Evolutionary conservation across 495 filamentous ascomycete species (phyloP).

Genomic region (Aspergillus egyptiacus): DNA sequence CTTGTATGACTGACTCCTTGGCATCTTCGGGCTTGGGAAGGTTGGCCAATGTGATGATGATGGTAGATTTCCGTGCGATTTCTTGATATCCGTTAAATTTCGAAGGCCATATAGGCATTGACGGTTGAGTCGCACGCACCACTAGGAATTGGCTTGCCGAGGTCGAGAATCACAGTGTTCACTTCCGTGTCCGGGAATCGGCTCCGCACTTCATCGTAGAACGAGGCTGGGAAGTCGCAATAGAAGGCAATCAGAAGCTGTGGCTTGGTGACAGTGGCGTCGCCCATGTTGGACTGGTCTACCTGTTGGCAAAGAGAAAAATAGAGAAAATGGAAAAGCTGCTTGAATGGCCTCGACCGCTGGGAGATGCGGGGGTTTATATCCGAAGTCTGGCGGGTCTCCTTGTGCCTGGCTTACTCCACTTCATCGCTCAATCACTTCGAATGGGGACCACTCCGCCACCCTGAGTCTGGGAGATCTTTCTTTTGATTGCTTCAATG

Average conservation of each 20-base stretch:
- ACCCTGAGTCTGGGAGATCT: no score
- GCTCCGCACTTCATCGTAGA: constrained; percentile 5
- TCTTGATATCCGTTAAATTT: constrained; percentile 7
- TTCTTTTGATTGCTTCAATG: no score
- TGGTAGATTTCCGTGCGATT: constrained; percentile 11
- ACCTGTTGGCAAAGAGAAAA: not conserved
- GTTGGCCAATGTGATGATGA: constrained; percentile 16
- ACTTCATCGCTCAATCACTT: no score
- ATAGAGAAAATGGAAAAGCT: not conserved
- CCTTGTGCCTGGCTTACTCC: not conserved
- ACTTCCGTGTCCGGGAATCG: constrained; percentile 17
- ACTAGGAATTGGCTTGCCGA: constrained; percentile 11
- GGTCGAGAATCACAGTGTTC: not conserved
- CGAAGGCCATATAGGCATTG: no score
- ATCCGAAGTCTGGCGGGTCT: not conserved
- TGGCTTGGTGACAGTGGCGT: constrained; percentile 13
- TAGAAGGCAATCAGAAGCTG: constrained; percentile 14
- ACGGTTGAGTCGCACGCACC: no score
- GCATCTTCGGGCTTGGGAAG: constrained; percentile 20
- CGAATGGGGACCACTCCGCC: no score
- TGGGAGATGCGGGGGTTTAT: not conserved
- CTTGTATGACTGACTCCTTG: constrained; percentile 11
- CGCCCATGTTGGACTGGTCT: constrained; percentile 31
- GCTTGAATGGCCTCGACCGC: no score
- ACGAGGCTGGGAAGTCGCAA: constrained; percentile 2